Evolutionary conservation across 2,329 filamentous ascomycete species (phyloP).

Genomic region (Chaetomium olivaceum): DNA sequence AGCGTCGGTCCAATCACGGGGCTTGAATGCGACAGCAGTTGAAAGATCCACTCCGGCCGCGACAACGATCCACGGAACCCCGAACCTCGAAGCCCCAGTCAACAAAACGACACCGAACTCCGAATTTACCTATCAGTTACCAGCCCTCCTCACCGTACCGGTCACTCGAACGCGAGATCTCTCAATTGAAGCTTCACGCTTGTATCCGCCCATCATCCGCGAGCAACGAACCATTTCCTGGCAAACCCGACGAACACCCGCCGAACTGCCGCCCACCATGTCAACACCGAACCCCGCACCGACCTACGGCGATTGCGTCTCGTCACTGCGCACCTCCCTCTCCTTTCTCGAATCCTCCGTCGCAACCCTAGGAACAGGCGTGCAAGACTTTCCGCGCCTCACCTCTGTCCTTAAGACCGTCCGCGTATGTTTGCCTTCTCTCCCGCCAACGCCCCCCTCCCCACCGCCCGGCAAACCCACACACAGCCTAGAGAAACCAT

Average conservation of each 20-base stretch:
- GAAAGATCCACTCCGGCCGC: not conserved
- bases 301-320: conserved; percentile 59
- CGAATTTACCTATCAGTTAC: not conserved
- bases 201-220: not conserved
- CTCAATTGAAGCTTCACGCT: not conserved
- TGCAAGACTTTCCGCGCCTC: conserved; percentile 60
- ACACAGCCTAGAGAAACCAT: not conserved
- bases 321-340: conserved; percentile 60
- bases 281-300: conserved; percentile 11
- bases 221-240: not conserved
- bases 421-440: conserved; percentile 46
- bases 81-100: not conserved
- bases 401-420: conserved; percentile 58
- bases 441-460: not conserved
- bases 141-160: not conserved
- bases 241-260: not conserved
- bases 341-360: conserved; percentile 62
- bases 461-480: not conserved
- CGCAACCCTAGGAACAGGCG: conserved; percentile 55
- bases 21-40: not conserved
- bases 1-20: not conserved
- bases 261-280: conserved; percentile 5
- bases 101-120: not conserved
- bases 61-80: not conserved
- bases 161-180: not conserved